These are phyloP conservation scores for Hirsutella rhossiliensis DNA, from an alignment of 2,329 filamentous ascomycete genomes.

Conservation along the genomic window DNA sequence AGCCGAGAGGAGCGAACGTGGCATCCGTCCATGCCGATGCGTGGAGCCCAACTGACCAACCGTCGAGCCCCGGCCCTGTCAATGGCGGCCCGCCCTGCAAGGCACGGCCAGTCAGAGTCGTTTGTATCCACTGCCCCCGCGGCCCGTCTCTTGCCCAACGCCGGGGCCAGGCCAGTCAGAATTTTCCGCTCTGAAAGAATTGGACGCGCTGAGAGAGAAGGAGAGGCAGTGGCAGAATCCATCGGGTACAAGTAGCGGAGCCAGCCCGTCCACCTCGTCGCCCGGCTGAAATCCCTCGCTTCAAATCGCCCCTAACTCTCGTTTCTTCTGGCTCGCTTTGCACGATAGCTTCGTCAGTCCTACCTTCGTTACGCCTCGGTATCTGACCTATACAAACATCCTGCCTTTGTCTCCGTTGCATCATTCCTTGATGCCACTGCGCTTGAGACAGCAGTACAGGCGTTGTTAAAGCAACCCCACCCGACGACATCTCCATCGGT, in stretches of 20 bases:
- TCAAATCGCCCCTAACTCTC: neutral
- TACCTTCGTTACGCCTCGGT: neutral
- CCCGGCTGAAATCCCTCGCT: neutral
- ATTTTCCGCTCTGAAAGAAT: neutral
- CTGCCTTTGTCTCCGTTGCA: neutral
- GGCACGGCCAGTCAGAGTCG: conserved; percentile 9
- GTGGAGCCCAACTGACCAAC: neutral
- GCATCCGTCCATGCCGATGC: neutral
- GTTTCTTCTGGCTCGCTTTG: neutral
- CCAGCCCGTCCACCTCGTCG: neutral
- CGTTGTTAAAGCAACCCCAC: too few species aligned
- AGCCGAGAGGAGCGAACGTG: neutral
- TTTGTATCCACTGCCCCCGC: too few species aligned
- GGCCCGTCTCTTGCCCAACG: neutral
- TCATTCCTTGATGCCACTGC: neutral
- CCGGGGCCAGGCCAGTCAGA: neutral
- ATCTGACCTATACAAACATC: neutral
- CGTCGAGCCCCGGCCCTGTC: too few species aligned
- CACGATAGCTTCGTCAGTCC: neutral
- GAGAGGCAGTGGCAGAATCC: too few species aligned
- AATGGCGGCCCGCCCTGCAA: neutral
- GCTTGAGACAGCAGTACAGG: neutral
- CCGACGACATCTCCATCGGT: neutral
- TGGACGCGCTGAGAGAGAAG: too few species aligned
- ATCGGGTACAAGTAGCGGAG: neutral